Percentiles rank a stretch among this genome's conserved stretches.
These are phyloP conservation scores for Sugiyamaella marilandica DNA, from an alignment of 805 yeast species.

Conservation along the genomic window DNA sequence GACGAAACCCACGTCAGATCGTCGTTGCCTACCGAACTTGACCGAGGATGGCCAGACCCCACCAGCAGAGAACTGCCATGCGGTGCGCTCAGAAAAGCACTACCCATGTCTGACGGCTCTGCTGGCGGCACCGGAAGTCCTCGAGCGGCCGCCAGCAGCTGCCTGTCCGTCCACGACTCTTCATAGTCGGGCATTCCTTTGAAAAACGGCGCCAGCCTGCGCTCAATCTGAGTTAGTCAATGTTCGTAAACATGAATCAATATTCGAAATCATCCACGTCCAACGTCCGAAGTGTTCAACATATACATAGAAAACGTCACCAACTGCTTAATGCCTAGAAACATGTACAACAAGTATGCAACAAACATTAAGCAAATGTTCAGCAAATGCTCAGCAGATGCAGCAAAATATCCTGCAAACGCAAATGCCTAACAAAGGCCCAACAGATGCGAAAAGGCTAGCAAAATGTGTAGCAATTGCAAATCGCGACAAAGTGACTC, in stretches of 20 bases:
- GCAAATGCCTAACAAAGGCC: too few relatives aligned
- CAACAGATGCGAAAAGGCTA: too few relatives aligned
- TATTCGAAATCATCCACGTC: too few relatives aligned
- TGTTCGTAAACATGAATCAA: background rate
- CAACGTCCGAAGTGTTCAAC: too few relatives aligned
- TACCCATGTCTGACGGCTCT: background rate
- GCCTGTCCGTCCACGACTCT: constrained; percentile 63
- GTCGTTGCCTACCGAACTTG: background rate
- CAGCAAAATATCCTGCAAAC: too few relatives aligned
- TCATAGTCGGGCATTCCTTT: constrained; percentile 83
- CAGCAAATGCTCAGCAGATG: too few relatives aligned
- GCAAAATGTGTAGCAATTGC: too few relatives aligned
- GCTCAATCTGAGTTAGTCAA: constrained; percentile 36
- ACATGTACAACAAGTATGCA: too few relatives aligned
- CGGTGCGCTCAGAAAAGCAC: background rate
- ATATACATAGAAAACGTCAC: too few relatives aligned
- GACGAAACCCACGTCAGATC: constrained; percentile 10
- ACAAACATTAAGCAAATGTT: too few relatives aligned
- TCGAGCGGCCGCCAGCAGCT: constrained; percentile 45
- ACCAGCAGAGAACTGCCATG: background rate
- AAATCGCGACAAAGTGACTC: too few relatives aligned
- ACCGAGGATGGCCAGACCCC: background rate
- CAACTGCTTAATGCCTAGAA: too few relatives aligned
- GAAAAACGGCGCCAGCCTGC: constrained; percentile 84
- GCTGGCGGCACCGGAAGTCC: constrained; percentile 26